Percentiles rank a stretch among this genome's conserved stretches.
These are phyloP conservation scores for Spathaspora arborariae DNA, from an alignment of 805 yeast species.

Conservation along the genomic window DNA sequence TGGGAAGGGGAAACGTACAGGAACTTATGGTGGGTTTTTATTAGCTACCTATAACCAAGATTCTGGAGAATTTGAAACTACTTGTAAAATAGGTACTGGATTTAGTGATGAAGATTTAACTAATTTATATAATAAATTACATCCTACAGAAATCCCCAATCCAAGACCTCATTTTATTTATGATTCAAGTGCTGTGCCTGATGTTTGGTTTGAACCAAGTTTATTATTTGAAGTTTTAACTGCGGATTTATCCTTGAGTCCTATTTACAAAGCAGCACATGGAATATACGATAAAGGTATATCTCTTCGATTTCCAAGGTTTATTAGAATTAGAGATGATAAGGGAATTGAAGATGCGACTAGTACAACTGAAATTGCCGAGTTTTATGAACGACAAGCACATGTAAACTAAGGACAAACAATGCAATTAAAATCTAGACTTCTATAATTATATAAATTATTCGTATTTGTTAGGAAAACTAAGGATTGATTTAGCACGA, in stretches of 20 bases:
- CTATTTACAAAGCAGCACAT: slow-evolving; percentile 82
- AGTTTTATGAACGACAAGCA: slow-evolving; percentile 75
- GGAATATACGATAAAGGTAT: slow-evolving; percentile 75
- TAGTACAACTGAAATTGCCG: slow-evolving; percentile 75
- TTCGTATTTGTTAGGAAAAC: slow-evolving; percentile 36
- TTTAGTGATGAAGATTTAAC: slow-evolving; percentile 80
- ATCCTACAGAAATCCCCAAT: slow-evolving; percentile 59
- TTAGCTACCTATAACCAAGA: slow-evolving; percentile 89
- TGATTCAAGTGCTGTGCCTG: slow-evolving; percentile 76
- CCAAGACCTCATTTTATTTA: slow-evolving; percentile 68
- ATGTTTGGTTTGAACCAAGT: slow-evolving; percentile 92
- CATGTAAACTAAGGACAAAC: slow-evolving; percentile 18
- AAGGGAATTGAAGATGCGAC: slow-evolving; percentile 86
- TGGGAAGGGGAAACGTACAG: slow-evolving; percentile 94
- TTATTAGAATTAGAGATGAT: slow-evolving; percentile 79
- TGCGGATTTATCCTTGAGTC: slow-evolving; percentile 87
- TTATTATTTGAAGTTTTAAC: slow-evolving; percentile 82
- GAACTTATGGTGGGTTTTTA: slow-evolving; percentile 90
- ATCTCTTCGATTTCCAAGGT: slow-evolving; percentile 85
- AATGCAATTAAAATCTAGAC: slow-evolving; percentile 1
- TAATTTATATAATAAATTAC: slow-evolving; percentile 53
- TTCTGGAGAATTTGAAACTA: slow-evolving; percentile 88
- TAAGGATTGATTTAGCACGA: slow-evolving; percentile 36
- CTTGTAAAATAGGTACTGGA: slow-evolving; percentile 97
- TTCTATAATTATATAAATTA: slow-evolving; percentile 8